Evolutionary conservation across 768 basidiomycete species (phyloP), one percentile per base, ranked within the genome.

Genomic region (Leccinum ochraceum): DNA sequence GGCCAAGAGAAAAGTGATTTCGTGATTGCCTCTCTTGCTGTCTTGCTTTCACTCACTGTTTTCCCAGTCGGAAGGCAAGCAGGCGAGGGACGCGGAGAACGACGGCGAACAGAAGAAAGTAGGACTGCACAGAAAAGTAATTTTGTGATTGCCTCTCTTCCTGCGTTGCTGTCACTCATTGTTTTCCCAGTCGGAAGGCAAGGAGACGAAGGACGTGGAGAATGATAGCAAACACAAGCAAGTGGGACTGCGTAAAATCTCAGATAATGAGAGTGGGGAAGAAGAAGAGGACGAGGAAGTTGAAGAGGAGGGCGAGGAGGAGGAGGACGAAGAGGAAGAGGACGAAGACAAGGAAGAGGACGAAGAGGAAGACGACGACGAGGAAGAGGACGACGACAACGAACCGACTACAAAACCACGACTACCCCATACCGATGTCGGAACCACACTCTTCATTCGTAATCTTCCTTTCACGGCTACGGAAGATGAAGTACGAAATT

Each of bases 381-480:
- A 69, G 1, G 36, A 36, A 0, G 14, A 14, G 0, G 14, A 13
- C 14, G 57, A 51, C 36, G 65, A 64, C 11, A 75, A 76, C 17
- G 80, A 83, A 56, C 75, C 80, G 32, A 83, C 81, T 16, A 74
- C 79, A 53, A 85, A 86, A 73, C 86, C 92, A 51, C 77, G 85
- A 66, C 79, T 95, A 26, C 95, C 95, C 17, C 82, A 86, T 13
- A 89, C 94, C 13, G 93, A 95, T 63, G 83, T 86, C 5, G 96
- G 95, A 20, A 94, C 88, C 6, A 98, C 96, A 0, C 78, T 98
- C 3, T 99, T 99, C 76, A 80, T 99, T 34, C 89, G 96, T 52
- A 99, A 99, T 69, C 79, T 99, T 20, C 90, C 95, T 3, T 98
- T 94, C 73, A 83, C 87, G 59, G 92, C 93, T 1, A 96, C 94